Base-by-base conservation (phyloP, 306 rosid species). In the Ceratonia siliqua region DNA sequence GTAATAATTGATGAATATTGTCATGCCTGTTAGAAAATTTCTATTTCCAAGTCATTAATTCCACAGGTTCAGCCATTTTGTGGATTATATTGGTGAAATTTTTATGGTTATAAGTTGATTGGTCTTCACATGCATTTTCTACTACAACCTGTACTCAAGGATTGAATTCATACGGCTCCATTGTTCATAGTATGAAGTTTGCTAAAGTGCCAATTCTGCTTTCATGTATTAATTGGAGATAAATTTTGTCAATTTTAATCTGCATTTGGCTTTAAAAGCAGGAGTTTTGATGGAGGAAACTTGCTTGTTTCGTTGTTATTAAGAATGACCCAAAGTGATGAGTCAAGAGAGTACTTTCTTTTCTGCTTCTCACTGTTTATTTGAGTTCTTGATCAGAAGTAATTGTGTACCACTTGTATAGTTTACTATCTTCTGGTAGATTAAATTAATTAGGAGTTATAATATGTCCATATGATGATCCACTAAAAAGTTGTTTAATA, bases 1-100 rank as follows among this genome's bases (percentile, higher is more conserved):
- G 68, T 27, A 75, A 80, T 74, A 81, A 70, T 69, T 73, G 63
- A 21, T 32, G 68, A 43, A 61, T 28, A 25, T n/a, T 73, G n/a
- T 78, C 63, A 24, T 54, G 28, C 42, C 73, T 70, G 36, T 18
- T 49, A 50, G n/a, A n/a, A n/a, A n/a, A n/a, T n/a, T n/a, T 78
- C 24, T 62, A 30, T 18, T 62, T 41, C 12, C 8, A 20, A 70
- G 3, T 46, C 54, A 21, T 75, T 63, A 65, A 49, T 69, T 75
- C 20, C 9, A 21, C 45, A 33, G 70, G 35, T 27, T 56, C 43
- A 64, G 68, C 46, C 62, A 15, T 18, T 68, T 62, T 68, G 36
- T 70, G 75, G 81, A 82, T 74, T 52, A 12, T 45, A 15, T 68
- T 64, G 63, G 22, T 42, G 48, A 54, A 54, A 53, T 49, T 68